Percentiles rank a stretch among this genome's conserved stretches.
Evolutionary conservation across 1,139 yeast species (phyloP).

Genomic region (Martiniozyma asiatica): DNA sequence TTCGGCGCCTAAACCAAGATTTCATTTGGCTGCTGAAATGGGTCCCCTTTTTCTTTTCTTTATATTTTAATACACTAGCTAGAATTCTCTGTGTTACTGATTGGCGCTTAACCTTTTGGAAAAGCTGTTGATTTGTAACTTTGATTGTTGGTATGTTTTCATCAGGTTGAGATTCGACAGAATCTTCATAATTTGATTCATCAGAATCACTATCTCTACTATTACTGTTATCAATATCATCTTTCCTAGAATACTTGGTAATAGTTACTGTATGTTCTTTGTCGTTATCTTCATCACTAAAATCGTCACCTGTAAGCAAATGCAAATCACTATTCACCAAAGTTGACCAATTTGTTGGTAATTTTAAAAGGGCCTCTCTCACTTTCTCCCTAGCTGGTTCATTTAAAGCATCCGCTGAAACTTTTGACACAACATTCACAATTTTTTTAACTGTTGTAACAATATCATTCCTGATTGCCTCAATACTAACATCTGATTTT

Average conservation of each 20-base stretch:
- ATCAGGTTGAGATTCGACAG: conserved; percentile 9
- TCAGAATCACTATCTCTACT: conserved; percentile 9
- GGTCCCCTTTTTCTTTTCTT: conserved; percentile 7
- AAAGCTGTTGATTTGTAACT: conserved; percentile 7
- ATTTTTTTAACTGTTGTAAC: conserved; percentile 83
- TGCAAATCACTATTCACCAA: conserved; percentile 21
- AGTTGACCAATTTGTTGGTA: conserved; percentile 58
- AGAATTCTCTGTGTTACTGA: conserved; percentile 18
- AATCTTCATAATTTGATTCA: conserved; percentile 8
- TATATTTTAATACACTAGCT: conserved; percentile 17
- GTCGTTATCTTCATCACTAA: conserved; percentile 5
- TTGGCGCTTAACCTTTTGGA: conserved; percentile 9
- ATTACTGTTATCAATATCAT: conserved; percentile 5
- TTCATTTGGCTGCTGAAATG: conserved; percentile 7
- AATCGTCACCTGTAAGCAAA: conserved; percentile 8
- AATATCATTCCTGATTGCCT: conserved; percentile 63
- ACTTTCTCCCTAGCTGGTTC: conserved; percentile 83
- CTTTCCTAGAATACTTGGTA: too few species aligned
- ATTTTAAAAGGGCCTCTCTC: conserved; percentile 59
- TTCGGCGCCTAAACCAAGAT: conserved; percentile 19
- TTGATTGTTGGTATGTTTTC: conserved; percentile 9
- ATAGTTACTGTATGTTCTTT: too few species aligned
- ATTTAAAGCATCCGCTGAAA: conserved; percentile 61
- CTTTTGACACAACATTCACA: conserved; percentile 73
- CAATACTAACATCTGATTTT: conserved; percentile 14